Percentiles rank a stretch among this genome's conserved stretches.
phyloP scores from a whole-genome alignment of 768 basidiomycete genomes.

The Tremella mesenterica region DNA sequence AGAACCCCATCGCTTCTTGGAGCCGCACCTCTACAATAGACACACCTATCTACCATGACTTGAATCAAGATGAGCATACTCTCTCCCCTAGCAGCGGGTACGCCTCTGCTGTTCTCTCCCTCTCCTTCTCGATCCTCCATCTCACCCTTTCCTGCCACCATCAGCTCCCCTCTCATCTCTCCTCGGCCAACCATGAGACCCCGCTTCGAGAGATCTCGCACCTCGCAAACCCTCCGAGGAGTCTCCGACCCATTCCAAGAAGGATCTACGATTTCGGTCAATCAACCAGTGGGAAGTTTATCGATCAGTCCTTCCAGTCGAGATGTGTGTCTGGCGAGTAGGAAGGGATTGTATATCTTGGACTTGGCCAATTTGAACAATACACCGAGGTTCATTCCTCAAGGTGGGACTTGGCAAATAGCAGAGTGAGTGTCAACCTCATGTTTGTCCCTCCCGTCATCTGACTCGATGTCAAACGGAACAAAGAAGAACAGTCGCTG shows the following conservation, averaged over 20 bases:
- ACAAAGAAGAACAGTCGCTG: neutral
- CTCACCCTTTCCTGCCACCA: conserved; percentile 9
- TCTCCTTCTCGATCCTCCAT: conserved; percentile 8
- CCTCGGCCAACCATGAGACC: conserved; percentile 19
- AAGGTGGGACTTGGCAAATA: conserved; percentile 94
- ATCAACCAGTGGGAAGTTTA: conserved; percentile 44
- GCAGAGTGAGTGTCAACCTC: conserved; percentile 53
- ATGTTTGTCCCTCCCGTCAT: conserved; percentile 56
- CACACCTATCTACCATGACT: too few species aligned
- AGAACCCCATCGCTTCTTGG: too few species aligned
- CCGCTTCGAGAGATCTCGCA: conserved; percentile 16
- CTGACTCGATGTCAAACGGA: too few species aligned
- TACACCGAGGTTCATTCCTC: conserved; percentile 85
- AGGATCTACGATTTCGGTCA: conserved; percentile 37
- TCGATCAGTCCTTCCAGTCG: conserved; percentile 72
- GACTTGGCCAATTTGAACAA: conserved; percentile 80
- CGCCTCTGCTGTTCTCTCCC: conserved; percentile 11
- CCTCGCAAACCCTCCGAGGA: conserved; percentile 9
- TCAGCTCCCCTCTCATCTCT: conserved; percentile 17
- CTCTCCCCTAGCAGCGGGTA: too few species aligned
- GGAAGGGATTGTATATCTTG: conserved; percentile 87
- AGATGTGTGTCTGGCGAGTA: conserved; percentile 75
- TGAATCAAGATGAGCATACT: too few species aligned
- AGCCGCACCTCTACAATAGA: too few species aligned
- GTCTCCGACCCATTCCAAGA: conserved; percentile 18